Evolutionary conservation across 2,329 filamentous ascomycete genomes (phyloP).

Genomic region (Botryotinia calthae): DNA sequence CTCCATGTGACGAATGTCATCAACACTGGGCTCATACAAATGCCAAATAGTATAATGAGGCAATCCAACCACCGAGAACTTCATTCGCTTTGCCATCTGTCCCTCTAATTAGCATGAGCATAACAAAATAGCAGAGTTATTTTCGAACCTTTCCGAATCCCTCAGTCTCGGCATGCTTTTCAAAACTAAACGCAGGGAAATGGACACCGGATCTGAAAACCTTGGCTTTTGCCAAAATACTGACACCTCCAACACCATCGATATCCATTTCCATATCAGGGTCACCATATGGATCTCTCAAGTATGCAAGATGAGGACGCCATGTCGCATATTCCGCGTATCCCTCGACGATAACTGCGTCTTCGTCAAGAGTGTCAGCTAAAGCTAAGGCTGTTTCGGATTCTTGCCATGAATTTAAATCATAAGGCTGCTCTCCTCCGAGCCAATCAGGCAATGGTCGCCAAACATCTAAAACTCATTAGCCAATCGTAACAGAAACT

Average conservation of each 20-base stretch:
- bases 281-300: slow-evolving; percentile 94
- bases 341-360: slow-evolving; percentile 97
- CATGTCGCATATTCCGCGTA: slow-evolving; percentile 99
- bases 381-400: slow-evolving; percentile 93
- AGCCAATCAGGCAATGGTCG: slow-evolving; percentile 98
- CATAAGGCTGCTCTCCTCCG: slow-evolving; percentile 95
- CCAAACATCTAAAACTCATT: slow-evolving; percentile 74
- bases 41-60: slow-evolving; percentile 99
- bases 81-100: slow-evolving; percentile 96
- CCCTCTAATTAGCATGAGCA: slow-evolving; percentile 18
- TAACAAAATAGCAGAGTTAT: neutral
- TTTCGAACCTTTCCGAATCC: slow-evolving; percentile 87
- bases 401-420: slow-evolving; percentile 98
- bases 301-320: slow-evolving; percentile 93
- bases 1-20: slow-evolving; percentile 97
- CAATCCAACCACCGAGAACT: slow-evolving; percentile 89
- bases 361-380: slow-evolving; percentile 92
- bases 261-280: slow-evolving; percentile 99
- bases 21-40: slow-evolving; percentile 97
- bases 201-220: slow-evolving; percentile 95
- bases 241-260: slow-evolving; percentile 95
- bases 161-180: slow-evolving; percentile 98
- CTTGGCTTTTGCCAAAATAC: slow-evolving; percentile 91
- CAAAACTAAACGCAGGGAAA: slow-evolving; percentile 97
- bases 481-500: neutral